Evolutionary conservation across 352 stramenopile genomes (phyloP).

Genomic region (Phytophthora sp.): DNA sequence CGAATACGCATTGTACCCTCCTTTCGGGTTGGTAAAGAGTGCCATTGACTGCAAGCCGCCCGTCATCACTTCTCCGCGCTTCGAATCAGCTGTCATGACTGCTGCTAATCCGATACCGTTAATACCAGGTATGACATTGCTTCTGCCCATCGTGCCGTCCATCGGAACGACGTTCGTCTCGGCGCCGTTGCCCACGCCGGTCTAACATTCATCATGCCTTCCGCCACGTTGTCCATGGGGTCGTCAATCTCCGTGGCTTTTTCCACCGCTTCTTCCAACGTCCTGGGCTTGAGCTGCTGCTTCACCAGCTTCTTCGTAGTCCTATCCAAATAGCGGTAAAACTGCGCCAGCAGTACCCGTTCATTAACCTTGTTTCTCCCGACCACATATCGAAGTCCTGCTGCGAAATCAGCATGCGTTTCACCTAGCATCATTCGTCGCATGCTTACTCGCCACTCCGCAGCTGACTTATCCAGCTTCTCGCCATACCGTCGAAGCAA

Average conservation of each 20-base stretch:
- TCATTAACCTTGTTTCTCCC: conserved; percentile 8
- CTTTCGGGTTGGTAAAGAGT: conserved; percentile 8
- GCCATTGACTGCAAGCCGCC: conserved; percentile 2
- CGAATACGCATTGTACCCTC: not conserved
- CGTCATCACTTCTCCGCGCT: not conserved
- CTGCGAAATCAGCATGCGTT: not conserved
- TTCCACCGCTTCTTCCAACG: not conserved
- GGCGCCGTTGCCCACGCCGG: not conserved
- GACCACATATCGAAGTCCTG: not conserved
- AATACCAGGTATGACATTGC: conserved; percentile 9
- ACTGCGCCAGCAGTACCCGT: not conserved
- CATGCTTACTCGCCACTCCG: not conserved
- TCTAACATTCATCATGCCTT: conserved; percentile 4
- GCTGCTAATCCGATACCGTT: not conserved
- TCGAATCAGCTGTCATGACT: not conserved
- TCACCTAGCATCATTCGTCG: not conserved
- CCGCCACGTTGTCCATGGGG: not conserved
- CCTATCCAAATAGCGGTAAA: not conserved
- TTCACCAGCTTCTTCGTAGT: not conserved
- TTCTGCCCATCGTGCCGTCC: not conserved
- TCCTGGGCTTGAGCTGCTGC: not conserved
- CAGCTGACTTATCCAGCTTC: not conserved
- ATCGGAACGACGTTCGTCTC: conserved; percentile 1
- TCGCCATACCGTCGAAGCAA: not conserved
- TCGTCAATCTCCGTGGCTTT: not conserved